These are phyloP conservation scores for Trichoderma sp. DNA, from an alignment of 2,329 filamentous ascomycete species.

Conservation along the genomic window DNA sequence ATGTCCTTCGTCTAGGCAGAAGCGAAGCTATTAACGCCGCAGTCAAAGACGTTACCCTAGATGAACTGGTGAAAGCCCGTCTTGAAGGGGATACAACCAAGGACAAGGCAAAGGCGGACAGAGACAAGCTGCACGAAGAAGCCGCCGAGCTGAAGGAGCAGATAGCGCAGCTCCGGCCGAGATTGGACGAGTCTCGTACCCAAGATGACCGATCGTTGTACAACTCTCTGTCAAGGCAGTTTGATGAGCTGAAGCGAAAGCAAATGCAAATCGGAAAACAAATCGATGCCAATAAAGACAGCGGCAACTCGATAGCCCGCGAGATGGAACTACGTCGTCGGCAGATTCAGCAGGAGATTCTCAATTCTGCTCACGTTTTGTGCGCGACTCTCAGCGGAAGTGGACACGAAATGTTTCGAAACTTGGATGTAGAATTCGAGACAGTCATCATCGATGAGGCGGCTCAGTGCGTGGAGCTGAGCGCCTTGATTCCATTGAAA, in stretches of 20 bases:
- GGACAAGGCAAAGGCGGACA: constrained; percentile 53
- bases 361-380: constrained; percentile 87
- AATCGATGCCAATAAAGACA: constrained; percentile 86
- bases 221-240: constrained; percentile 67
- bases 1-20: constrained; percentile 84
- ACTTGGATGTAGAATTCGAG: constrained; percentile 92
- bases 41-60: constrained; percentile 88
- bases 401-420: constrained; percentile 96
- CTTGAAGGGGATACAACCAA: constrained; percentile 61
- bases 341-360: constrained; percentile 83
- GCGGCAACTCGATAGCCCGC: constrained; percentile 75
- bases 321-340: constrained; percentile 84
- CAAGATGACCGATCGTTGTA: constrained; percentile 47
- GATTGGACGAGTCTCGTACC: constrained; percentile 65
- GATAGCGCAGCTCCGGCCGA: constrained; percentile 67
- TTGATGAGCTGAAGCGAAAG: constrained; percentile 73
- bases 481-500: constrained; percentile 92
- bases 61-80: constrained; percentile 79
- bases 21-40: constrained; percentile 88
- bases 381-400: constrained; percentile 94
- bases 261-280: constrained; percentile 71
- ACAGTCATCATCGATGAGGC: constrained; percentile 98
- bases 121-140: constrained; percentile 61
- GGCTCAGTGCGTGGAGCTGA: constrained; percentile 96
- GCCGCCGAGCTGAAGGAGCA: constrained; percentile 72